These are phyloP conservation scores for Trichoderma atroviride DNA, from an alignment of 2,329 filamentous ascomycete genomes.

Conservation along the genomic window DNA sequence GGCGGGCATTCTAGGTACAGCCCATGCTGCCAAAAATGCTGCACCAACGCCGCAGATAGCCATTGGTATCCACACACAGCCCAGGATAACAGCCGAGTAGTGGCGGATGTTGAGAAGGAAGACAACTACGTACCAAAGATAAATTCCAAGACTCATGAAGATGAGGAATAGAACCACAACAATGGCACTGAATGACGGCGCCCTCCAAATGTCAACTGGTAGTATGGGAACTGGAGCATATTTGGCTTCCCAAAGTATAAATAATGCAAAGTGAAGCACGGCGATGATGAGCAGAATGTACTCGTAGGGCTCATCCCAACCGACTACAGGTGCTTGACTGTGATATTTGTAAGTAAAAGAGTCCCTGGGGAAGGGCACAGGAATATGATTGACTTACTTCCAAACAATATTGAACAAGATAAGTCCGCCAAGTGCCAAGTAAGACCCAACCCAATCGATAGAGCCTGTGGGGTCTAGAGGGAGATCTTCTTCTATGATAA, in stretches of 20 bases:
- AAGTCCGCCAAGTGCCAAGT: neutral
- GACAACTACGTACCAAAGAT: neutral
- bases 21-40: conserved; percentile 7
- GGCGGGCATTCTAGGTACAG: neutral
- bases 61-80: conserved; percentile 12
- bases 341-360: neutral
- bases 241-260: neutral
- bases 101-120: neutral
- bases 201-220: neutral
- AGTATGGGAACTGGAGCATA: neutral
- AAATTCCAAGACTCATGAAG: conserved; percentile 4
- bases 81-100: neutral
- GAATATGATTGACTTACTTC: neutral
- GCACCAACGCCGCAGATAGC: neutral
- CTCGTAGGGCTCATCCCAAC: neutral
- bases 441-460: conserved; percentile 1
- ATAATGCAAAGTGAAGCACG: neutral
- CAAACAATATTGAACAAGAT: conserved; percentile 3
- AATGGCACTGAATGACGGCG: neutral
- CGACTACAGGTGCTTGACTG: conserved; percentile 2
- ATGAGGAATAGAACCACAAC: neutral
- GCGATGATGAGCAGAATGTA: conserved; percentile 3
- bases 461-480: neutral
- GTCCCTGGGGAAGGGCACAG: accelerated
- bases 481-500: neutral